Percentiles rank a stretch among this genome's conserved stretches.
Evolutionary conservation across 164 flowering plant genomes (phyloP).

Genomic region (Magnolia changhungtana): DNA sequence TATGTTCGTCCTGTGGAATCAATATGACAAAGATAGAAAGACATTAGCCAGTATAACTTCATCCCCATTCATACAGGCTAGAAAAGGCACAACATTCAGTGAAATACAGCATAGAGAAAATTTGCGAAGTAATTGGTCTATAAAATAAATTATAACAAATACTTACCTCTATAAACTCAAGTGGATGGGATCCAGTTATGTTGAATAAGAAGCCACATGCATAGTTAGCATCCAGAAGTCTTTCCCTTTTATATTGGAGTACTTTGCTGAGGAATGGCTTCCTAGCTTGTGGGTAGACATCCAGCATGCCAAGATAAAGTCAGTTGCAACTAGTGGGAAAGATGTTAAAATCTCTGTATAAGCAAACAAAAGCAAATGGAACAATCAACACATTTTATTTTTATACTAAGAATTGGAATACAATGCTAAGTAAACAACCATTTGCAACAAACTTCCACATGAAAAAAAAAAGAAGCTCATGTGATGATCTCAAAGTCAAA

Average conservation of each 20-base stretch:
- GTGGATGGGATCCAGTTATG: slow-evolving; percentile 28
- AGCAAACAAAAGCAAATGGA: not conserved
- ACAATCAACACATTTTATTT: not conserved
- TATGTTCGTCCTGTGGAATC: slow-evolving; percentile 64
- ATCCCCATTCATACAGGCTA: too few species aligned
- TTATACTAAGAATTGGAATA: not conserved
- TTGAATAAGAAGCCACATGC: slow-evolving; percentile 69
- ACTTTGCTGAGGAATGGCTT: slow-evolving; percentile 69
- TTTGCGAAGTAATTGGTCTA: not conserved
- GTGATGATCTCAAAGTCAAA: slow-evolving; percentile 62
- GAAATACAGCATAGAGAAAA: not conserved
- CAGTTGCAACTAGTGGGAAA: not conserved
- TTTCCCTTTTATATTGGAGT: slow-evolving; percentile 82
- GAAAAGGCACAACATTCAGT: not conserved
- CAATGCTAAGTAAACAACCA: not conserved
- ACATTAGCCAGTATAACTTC: not conserved
- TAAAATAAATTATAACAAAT: slow-evolving; percentile 1
- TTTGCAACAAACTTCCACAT: not conserved
- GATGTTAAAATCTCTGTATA: not conserved
- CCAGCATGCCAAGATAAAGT: slow-evolving; percentile 29
- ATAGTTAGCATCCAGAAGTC: slow-evolving; percentile 80
- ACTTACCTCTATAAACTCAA: slow-evolving; percentile 69
- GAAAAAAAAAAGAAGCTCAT: slow-evolving; percentile 39
- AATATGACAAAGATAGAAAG: slow-evolving; percentile 1
- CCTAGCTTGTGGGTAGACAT: slow-evolving; percentile 60